A percentile compares a stretch with the other conserved stretches of the same genome.
Conservation (phyloP, 2,329 filamentous ascomycete species). For the Colletotrichum australisinense region DNA sequence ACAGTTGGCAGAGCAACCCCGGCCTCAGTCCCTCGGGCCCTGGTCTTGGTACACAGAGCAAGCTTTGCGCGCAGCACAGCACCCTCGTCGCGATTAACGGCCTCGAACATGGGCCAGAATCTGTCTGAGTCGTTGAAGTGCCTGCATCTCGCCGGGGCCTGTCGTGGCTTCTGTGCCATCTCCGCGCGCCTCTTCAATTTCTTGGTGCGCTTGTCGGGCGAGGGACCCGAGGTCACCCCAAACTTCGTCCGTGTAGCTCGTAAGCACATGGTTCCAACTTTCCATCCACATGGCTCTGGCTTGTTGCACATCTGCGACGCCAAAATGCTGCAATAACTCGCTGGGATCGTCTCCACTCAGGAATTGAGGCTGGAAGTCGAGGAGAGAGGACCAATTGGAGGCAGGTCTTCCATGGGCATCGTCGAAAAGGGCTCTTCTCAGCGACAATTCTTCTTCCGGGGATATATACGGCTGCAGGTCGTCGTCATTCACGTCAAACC, state of each 20-base stretch:
- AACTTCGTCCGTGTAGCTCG: slow-evolving; percentile 71
- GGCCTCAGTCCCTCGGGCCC: neutral
- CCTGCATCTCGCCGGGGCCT: slow-evolving; percentile 39
- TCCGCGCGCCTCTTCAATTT: slow-evolving; percentile 56
- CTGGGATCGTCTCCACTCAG: slow-evolving; percentile 38
- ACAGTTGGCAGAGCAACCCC: slow-evolving; percentile 34
- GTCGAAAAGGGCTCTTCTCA: slow-evolving; percentile 42
- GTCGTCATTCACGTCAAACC: slow-evolving; percentile 34
- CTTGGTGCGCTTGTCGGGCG: slow-evolving; percentile 65
- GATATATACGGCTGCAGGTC: slow-evolving; percentile 31
- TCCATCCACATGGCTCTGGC: slow-evolving; percentile 60
- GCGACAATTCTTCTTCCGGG: slow-evolving; percentile 34
- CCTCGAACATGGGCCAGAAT: slow-evolving; percentile 52
- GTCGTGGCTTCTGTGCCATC: neutral
- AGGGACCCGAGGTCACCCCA: slow-evolving; percentile 73
- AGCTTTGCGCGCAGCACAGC: neutral
- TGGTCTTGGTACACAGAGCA: neutral
- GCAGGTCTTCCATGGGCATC: slow-evolving; percentile 9
- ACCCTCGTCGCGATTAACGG: neutral
- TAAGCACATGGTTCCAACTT: slow-evolving; percentile 68
- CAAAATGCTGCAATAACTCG: slow-evolving; percentile 45
- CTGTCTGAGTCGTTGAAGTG: slow-evolving; percentile 49
- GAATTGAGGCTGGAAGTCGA: slow-evolving; percentile 64
- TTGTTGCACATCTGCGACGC: slow-evolving; percentile 50
- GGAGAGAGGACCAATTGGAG: slow-evolving; percentile 55